phyloP scores from a whole-genome alignment of 2,329 filamentous ascomycete genomes.

The Alternaria brassicae region DNA sequence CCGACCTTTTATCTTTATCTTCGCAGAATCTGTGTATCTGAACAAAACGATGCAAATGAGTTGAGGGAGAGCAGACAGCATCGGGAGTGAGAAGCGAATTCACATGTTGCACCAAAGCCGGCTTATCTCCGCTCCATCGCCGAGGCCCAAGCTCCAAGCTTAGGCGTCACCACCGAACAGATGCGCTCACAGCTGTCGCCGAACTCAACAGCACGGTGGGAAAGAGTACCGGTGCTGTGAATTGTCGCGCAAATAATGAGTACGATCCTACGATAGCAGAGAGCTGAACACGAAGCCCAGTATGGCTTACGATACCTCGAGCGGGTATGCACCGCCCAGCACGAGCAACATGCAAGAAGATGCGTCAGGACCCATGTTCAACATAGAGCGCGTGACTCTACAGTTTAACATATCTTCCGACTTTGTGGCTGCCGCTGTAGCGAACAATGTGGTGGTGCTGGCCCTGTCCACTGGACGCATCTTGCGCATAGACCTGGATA shows the following conservation, averaged over 20 bases:
- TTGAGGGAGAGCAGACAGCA: not conserved
- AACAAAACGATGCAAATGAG: no score
- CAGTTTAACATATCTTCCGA: conserved; percentile 94
- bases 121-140: conserved; percentile 13
- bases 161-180: conserved; percentile 7
- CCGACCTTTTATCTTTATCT: no score
- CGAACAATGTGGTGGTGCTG: conserved; percentile 94
- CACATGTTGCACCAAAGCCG: conserved; percentile 8
- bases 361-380: conserved; percentile 83
- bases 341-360: conserved; percentile 68
- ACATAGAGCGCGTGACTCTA: conserved; percentile 88
- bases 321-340: conserved; percentile 74
- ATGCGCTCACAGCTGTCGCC: conserved; percentile 12
- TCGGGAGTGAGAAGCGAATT: conserved; percentile 2
- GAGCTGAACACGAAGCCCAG: conserved; percentile 12
- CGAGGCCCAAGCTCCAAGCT: conserved; percentile 17
- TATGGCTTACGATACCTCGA: conserved; percentile 75
- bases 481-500: conserved; percentile 90
- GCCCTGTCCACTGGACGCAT: conserved; percentile 92
- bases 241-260: conserved; percentile 20
- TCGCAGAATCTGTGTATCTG: no score
- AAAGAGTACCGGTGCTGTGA: conserved; percentile 17
- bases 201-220: not conserved
- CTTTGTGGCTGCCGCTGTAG: conserved; percentile 95
- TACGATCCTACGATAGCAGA: conserved; percentile 18